phyloP scores from a whole-genome alignment of 2,329 filamentous ascomycete species.

The Curvularia eragrostidis region DNA sequence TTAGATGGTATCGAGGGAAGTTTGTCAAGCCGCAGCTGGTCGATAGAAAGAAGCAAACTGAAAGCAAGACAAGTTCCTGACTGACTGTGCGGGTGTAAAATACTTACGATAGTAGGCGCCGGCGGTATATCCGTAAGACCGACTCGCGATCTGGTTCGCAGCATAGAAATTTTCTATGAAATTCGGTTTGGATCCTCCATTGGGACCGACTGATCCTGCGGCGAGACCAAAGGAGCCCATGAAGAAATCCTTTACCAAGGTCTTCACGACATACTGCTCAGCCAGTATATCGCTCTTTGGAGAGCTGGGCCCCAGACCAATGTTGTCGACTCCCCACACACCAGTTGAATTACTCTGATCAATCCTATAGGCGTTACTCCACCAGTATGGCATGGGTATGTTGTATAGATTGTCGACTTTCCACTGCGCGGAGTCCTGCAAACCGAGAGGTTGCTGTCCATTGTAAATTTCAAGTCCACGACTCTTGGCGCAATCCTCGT shows the following conservation, averaged over 20 bases:
- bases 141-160: conserved; percentile 28
- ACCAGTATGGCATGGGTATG: conserved; percentile 31
- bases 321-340: conserved; percentile 29
- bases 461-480: conserved; percentile 37
- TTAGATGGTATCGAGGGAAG: conserved; percentile 13
- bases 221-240: conserved; percentile 44
- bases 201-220: conserved; percentile 15
- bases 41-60: background rate
- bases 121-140: conserved; percentile 45
- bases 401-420: conserved; percentile 18
- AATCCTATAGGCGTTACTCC: conserved; percentile 11
- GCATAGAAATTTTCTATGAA: conserved; percentile 33
- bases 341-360: conserved; percentile 20
- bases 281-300: conserved; percentile 17
- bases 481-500: conserved; percentile 33
- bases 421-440: conserved; percentile 31
- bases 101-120: conserved; percentile 47
- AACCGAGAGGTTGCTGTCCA: conserved; percentile 27
- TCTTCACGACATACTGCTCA: conserved; percentile 29
- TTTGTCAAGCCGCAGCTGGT: no score
- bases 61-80: background rate
- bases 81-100: no score
- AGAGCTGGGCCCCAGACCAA: conserved; percentile 38
- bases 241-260: conserved; percentile 33
- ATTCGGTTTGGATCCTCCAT: conserved; percentile 17